Conservation (phyloP, 78 protist species). For the Protostelium mycophagum region DNA sequence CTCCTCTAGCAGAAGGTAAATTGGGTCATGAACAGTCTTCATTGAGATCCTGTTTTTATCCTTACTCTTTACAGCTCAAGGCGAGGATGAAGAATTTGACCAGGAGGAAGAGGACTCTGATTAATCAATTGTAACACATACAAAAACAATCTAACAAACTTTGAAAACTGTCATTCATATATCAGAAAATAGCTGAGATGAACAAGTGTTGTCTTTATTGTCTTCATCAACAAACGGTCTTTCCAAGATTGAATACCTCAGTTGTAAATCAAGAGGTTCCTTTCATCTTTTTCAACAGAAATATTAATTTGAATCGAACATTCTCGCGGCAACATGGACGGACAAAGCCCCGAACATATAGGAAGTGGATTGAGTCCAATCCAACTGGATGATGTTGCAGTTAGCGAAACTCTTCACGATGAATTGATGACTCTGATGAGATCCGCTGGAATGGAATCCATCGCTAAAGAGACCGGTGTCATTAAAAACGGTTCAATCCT, state of each 20-base stretch:
- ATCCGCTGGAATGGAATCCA: slow-evolving; percentile 24
- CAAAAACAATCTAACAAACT: no score
- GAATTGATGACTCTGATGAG: background rate
- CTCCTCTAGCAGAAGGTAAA: background rate
- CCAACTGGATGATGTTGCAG: background rate
- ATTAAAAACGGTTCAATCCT: slow-evolving; percentile 6
- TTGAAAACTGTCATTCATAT: background rate
- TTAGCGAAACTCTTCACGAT: background rate
- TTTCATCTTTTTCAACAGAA: no score
- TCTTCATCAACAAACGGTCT: no score
- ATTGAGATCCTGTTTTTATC: background rate
- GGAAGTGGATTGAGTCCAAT: background rate
- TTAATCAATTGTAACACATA: no score
- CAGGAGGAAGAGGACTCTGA: background rate
- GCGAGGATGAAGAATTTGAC: background rate
- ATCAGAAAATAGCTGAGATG: background rate
- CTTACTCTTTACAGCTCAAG: background rate
- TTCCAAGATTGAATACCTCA: no score
- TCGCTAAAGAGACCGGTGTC: slow-evolving; percentile 35
- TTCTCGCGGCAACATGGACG: background rate
- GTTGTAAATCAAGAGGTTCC: no score
- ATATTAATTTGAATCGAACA: no score
- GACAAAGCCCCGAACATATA: background rate
- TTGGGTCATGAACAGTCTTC: background rate
- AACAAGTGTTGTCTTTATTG: no score